Base-by-base conservation (phyloP, 2,329 filamentous ascomycete genomes). In the Chrysosporium keratinophilum region DNA sequence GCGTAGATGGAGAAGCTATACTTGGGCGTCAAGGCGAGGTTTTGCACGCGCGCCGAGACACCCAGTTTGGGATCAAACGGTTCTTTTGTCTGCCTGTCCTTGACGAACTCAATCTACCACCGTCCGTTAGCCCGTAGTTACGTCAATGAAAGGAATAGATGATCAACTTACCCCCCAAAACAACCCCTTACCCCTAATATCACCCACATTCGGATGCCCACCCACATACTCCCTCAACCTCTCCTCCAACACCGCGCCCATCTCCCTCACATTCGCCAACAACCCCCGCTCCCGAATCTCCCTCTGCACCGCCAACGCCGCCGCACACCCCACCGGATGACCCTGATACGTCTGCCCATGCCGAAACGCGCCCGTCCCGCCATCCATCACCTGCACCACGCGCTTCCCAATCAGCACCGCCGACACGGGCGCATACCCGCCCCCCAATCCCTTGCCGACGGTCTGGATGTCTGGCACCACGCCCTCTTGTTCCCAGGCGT, bases 321-420 rank as follows among this genome's bases (percentile, higher is more conserved):
- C 78, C 14, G 76, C 75, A 62, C 78, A 82, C 2, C 73, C 74
- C 12, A 80, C 59, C 0, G 80, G 75, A 60, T 79, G 77, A 71
- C 59, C 82, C 78, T 67, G 86, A 78, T 59, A 83, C 68, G 82
- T 65, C 66, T 83, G 79, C 0, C 79, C 80, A 60, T 83, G 79
- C 5, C 71, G 70, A 64, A 83, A 82, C 1, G 68, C 69, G 5
- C 72, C 66, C 0, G 72, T 72, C 15, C 77, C 75, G 15, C 70
- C 66, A 41, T 73, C 66, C 45, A 83, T 61, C 0, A 67, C 71
- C 35, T 77, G 67, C 5, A 76, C 69, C 6, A 83, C 69, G 17
- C 70, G 70, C 14, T 75, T 3, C 71, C 70, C 69, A 20, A 80
- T 72, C 23, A 83, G 65, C 49, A 82, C 66, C 0, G 71, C 80